Percentiles rank a stretch among this genome's conserved stretches.
Conservation (phyloP, 805 yeast species). For the Suhomyces vadensis region DNA sequence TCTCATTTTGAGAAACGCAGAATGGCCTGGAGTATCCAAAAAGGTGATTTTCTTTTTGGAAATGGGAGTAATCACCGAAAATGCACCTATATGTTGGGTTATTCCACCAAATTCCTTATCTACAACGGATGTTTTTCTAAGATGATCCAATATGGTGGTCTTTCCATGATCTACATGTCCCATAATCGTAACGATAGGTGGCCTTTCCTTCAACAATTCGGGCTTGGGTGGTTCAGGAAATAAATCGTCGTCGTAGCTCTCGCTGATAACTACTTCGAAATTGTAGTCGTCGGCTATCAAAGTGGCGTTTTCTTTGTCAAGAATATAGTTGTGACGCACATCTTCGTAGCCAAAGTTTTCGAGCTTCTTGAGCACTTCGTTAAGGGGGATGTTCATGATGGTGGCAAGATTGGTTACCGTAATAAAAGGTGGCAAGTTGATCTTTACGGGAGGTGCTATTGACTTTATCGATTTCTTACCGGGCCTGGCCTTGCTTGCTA, state of each 20-base stretch:
- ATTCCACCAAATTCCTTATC: constrained; percentile 92
- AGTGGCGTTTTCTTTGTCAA: constrained; percentile 83
- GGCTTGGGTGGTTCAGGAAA: constrained; percentile 51
- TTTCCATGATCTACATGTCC: constrained; percentile 99
- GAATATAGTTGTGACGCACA: constrained; percentile 70
- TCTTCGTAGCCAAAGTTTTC: constrained; percentile 70
- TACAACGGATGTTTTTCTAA: constrained; percentile 83
- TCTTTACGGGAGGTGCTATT: constrained; percentile 23
- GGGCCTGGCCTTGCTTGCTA: background rate
- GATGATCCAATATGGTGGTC: constrained; percentile 85
- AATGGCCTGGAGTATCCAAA: constrained; percentile 97
- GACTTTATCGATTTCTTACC: constrained; percentile 11
- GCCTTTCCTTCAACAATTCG: constrained; percentile 59
- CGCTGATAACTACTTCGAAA: constrained; percentile 58
- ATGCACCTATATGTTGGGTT: constrained; percentile 98
- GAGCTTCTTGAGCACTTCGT: constrained; percentile 58
- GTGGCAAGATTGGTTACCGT: constrained; percentile 80
- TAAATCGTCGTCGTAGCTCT: constrained; percentile 60
- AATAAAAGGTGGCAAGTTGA: constrained; percentile 70
- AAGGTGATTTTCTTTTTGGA: constrained; percentile 81
- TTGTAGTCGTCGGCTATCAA: constrained; percentile 89
- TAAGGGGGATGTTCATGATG: constrained; percentile 63
- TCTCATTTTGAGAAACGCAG: constrained; percentile 94
- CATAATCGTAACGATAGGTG: constrained; percentile 97
- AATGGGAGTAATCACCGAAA: constrained; percentile 76